phyloP scores from a whole-genome alignment of 495 filamentous ascomycete species.

The Podospora anserina region DNA sequence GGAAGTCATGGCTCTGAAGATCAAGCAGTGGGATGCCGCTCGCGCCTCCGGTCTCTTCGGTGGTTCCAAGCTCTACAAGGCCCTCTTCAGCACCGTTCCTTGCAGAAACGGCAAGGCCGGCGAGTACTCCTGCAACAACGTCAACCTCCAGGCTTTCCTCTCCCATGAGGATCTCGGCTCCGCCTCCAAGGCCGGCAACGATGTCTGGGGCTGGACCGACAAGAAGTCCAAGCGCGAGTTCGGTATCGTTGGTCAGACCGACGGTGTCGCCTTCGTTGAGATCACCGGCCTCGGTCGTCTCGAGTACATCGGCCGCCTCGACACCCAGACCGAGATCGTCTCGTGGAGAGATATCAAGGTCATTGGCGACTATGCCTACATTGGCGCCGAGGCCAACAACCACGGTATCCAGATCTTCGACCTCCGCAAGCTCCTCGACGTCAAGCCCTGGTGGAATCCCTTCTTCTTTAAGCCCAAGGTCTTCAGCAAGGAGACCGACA shows the following conservation, averaged over 20 bases:
- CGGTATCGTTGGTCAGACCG: conserved; percentile 47
- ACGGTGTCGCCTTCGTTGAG: conserved; percentile 51
- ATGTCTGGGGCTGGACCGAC: conserved; percentile 50
- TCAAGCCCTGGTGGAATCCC: conserved; percentile 22
- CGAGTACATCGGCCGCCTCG: conserved; percentile 49
- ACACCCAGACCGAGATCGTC: conserved; percentile 32
- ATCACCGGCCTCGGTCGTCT: conserved; percentile 40
- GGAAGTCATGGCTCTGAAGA: conserved; percentile 20
- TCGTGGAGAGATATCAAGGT: conserved; percentile 49
- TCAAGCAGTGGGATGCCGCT: conserved; percentile 12
- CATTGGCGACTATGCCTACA: conserved; percentile 42
- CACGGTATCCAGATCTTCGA: conserved; percentile 52
- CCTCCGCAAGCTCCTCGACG: conserved; percentile 37
- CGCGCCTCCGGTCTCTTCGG: conserved; percentile 23
- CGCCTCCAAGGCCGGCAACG: conserved; percentile 36
- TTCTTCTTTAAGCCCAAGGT: conserved; percentile 19
- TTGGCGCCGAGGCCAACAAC: conserved; percentile 44
- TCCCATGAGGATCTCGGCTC: conserved; percentile 49
- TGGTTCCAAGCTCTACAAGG: conserved; percentile 37
- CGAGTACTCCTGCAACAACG: conserved; percentile 52
- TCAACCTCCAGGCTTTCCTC: conserved; percentile 54
- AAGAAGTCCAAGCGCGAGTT: conserved; percentile 43
- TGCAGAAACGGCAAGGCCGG: conserved; percentile 47
- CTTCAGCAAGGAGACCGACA: conserved; percentile 23
- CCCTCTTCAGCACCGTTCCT: conserved; percentile 21